Evolutionary conservation across 441 rosid genomes (phyloP).

Genomic region (Capsella rubella): DNA sequence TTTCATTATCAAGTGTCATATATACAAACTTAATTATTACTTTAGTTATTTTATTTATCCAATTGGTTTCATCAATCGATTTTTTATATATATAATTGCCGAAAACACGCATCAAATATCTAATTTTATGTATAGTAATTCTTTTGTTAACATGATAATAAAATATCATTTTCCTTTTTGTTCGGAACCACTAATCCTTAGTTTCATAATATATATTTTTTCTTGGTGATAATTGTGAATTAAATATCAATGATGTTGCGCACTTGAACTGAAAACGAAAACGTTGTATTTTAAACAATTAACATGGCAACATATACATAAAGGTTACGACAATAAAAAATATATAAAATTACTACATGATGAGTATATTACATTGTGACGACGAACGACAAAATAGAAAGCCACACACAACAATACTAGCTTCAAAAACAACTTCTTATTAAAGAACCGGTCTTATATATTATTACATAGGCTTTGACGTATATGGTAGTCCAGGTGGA

Average conservation of each 20-base stretch:
- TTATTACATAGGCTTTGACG: slow-evolving; percentile 5
- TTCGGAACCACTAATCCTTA: background rate
- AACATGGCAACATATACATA: background rate
- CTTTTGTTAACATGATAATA: background rate
- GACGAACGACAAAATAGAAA: slow-evolving; percentile 1
- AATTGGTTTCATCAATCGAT: background rate
- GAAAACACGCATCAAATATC: background rate
- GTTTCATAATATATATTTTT: background rate
- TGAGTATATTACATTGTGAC: background rate
- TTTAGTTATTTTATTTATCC: background rate
- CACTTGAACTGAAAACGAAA: background rate
- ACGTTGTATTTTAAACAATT: background rate
- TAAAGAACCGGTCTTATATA: background rate
- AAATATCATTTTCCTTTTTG: background rate
- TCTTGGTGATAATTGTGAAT: background rate
- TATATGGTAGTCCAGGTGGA: background rate
- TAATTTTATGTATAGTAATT: background rate
- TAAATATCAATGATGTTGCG: background rate
- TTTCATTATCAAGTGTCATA: background rate
- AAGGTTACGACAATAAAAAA: background rate
- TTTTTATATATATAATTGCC: background rate
- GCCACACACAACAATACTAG: slow-evolving; percentile 8
- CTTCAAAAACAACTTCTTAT: background rate
- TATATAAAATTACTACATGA: background rate
- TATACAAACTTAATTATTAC: background rate